phyloP scores from a whole-genome alignment of 495 filamentous ascomycete genomes.

The Tuber umbilicatum region DNA sequence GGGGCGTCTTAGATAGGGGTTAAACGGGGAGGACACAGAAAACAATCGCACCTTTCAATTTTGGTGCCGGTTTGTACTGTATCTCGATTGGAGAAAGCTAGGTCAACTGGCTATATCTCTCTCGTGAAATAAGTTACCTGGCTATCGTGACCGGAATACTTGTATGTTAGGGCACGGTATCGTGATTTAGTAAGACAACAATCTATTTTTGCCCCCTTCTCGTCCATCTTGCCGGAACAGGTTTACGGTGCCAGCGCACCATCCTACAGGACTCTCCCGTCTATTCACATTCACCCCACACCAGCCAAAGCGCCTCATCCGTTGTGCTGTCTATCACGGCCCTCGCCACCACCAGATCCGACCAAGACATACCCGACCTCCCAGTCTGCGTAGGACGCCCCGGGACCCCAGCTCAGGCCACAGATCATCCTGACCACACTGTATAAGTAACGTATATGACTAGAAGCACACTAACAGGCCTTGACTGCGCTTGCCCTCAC shows the following conservation, averaged over 20 bases:
- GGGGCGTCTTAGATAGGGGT: background rate
- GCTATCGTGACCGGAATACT: background rate
- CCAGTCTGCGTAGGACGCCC: background rate
- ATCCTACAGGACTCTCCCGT: background rate
- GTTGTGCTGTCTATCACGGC: background rate
- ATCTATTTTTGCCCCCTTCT: background rate
- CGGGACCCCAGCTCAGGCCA: background rate
- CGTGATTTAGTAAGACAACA: background rate
- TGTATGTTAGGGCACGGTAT: background rate
- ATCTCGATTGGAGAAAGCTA: background rate
- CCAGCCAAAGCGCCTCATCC: background rate
- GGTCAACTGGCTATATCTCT: background rate
- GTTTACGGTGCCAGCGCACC: background rate
- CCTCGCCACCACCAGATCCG: background rate
- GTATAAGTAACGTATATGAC: too few species aligned
- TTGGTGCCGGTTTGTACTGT: background rate
- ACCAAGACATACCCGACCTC: background rate
- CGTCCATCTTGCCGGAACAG: background rate
- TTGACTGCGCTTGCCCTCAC: background rate
- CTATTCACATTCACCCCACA: background rate
- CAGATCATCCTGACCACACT: background rate
- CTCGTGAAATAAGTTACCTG: background rate
- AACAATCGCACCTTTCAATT: background rate
- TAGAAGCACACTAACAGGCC: background rate
- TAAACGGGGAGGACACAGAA: background rate